A percentile compares a stretch with the other conserved stretches of the same genome.
Evolutionary conservation across 2,329 filamentous ascomycete genomes (phyloP).

Genomic region (Biscogniauxia marginata): DNA sequence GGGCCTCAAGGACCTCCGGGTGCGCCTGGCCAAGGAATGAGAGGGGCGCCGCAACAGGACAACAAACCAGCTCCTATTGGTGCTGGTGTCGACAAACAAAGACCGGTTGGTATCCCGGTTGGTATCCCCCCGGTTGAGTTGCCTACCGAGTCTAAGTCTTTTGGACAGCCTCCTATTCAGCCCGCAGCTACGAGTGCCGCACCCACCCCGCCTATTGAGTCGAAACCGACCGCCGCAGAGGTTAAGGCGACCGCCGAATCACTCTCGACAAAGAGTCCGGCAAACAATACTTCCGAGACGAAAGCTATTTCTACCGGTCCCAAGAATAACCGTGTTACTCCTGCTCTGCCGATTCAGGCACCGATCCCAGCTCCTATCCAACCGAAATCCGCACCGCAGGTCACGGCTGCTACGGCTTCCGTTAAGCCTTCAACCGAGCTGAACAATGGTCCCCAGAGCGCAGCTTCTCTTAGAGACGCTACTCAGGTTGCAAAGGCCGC

Average conservation of each 20-base stretch:
- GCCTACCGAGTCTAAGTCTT: slow-evolving; percentile 53
- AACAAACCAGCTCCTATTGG: slow-evolving; percentile 52
- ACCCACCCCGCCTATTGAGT: slow-evolving; percentile 65
- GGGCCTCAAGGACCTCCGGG: slow-evolving; percentile 48
- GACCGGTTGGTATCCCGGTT: slow-evolving; percentile 40
- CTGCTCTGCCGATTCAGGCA: slow-evolving; percentile 63
- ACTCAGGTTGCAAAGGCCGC: slow-evolving; percentile 74
- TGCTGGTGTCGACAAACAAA: slow-evolving; percentile 49
- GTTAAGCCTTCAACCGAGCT: slow-evolving; percentile 40
- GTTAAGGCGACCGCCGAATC: slow-evolving; percentile 55
- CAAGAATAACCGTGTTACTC: slow-evolving; percentile 56
- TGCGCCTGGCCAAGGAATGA: slow-evolving; percentile 31
- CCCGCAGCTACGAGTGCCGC: slow-evolving; percentile 43
- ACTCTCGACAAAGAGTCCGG: slow-evolving; percentile 38
- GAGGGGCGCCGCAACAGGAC: slow-evolving; percentile 37
- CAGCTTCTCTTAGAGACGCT: slow-evolving; percentile 58
- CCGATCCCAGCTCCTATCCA: slow-evolving; percentile 30
- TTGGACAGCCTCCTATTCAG: slow-evolving; percentile 46
- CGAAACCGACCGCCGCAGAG: slow-evolving; percentile 61
- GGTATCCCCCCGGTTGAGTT: slow-evolving; percentile 47
- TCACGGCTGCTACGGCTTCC: slow-evolving; percentile 27
- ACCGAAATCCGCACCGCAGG: slow-evolving; percentile 28
- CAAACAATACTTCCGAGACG: slow-evolving; percentile 34
- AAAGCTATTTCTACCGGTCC: slow-evolving; percentile 48
- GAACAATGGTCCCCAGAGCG: slow-evolving; percentile 35